Percentiles rank a stretch among this genome's conserved stretches.
Conservation (phyloP, 495 filamentous ascomycete genomes). For the Hypoxylon rickii region DNA sequence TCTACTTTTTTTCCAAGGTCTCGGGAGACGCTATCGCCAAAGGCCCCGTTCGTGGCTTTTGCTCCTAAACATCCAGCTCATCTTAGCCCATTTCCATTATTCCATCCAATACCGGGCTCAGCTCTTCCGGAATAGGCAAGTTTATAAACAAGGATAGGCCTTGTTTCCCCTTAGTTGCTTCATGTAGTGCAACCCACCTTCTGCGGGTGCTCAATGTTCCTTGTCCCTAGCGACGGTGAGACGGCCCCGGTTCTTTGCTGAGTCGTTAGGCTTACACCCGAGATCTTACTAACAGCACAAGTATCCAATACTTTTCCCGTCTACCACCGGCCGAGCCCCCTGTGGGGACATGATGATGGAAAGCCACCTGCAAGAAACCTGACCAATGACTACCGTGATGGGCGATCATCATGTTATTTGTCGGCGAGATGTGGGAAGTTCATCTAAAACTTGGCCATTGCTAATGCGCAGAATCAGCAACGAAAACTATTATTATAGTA, state of each 20-base stretch:
- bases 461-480: neutral
- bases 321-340: too few relatives aligned
- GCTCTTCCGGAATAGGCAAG: conserved; percentile 30
- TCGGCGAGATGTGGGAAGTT: neutral
- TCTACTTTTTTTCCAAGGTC: conserved; percentile 17
- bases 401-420: conserved; percentile 18
- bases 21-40: conserved; percentile 15
- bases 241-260: neutral
- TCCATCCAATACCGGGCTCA: conserved; percentile 19
- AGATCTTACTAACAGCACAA: too few relatives aligned
- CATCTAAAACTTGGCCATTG: conserved; percentile 15
- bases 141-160: conserved; percentile 8
- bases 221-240: conserved; percentile 5
- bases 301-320: conserved; percentile 18
- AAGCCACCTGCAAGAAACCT: conserved; percentile 10
- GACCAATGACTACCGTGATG: conserved; percentile 12
- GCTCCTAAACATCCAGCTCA: neutral
- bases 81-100: neutral
- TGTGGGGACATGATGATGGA: too few relatives aligned
- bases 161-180: neutral
- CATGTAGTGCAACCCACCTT: conserved; percentile 12
- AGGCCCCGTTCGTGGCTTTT: neutral
- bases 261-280: neutral
- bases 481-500: neutral
- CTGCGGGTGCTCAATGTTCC: neutral